These are phyloP conservation scores for Teratosphaeria epicoccoides DNA, from an alignment of 2,329 filamentous ascomycete species.

Conservation along the genomic window DNA sequence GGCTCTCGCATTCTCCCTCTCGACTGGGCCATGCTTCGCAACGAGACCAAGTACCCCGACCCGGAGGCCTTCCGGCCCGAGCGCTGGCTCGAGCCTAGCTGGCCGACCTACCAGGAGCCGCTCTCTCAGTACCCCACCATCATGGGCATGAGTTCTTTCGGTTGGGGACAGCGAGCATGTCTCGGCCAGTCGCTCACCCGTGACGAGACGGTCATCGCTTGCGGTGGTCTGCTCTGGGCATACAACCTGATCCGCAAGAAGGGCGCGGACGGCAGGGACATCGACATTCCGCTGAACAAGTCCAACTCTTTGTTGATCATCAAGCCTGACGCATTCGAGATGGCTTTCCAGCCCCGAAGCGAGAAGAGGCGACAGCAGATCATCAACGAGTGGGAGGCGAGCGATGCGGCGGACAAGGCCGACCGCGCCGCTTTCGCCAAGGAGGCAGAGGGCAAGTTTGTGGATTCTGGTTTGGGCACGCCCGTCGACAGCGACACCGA, in stretches of 20 bases:
- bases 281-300: slow-evolving; percentile 36
- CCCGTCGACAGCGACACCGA: slow-evolving; percentile 1
- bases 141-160: slow-evolving; percentile 21
- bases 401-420: slow-evolving; percentile 27
- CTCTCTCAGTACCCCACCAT: slow-evolving; percentile 25
- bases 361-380: slow-evolving; percentile 31
- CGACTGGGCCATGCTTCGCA: slow-evolving; percentile 18
- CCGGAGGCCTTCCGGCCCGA: slow-evolving; percentile 23
- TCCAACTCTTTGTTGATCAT: slow-evolving; percentile 48
- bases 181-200: slow-evolving; percentile 48
- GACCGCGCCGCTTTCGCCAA: slow-evolving; percentile 27
- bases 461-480: not conserved
- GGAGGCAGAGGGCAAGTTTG: slow-evolving; percentile 5
- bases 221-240: slow-evolving; percentile 39
- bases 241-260: slow-evolving; percentile 40
- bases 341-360: slow-evolving; percentile 44
- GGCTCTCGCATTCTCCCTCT: slow-evolving; percentile 13
- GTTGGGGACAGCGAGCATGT: slow-evolving; percentile 24
- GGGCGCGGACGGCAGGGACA: slow-evolving; percentile 14
- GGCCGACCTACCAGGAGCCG: slow-evolving; percentile 26
- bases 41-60: slow-evolving; percentile 21
- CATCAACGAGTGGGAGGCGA: slow-evolving; percentile 28
- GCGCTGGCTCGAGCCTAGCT: slow-evolving; percentile 23
- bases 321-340: slow-evolving; percentile 46
- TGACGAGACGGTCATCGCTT: slow-evolving; percentile 46